Base-by-base conservation (phyloP, 2,329 filamentous ascomycete species). In the Aspergillus aculeatinus region DNA sequence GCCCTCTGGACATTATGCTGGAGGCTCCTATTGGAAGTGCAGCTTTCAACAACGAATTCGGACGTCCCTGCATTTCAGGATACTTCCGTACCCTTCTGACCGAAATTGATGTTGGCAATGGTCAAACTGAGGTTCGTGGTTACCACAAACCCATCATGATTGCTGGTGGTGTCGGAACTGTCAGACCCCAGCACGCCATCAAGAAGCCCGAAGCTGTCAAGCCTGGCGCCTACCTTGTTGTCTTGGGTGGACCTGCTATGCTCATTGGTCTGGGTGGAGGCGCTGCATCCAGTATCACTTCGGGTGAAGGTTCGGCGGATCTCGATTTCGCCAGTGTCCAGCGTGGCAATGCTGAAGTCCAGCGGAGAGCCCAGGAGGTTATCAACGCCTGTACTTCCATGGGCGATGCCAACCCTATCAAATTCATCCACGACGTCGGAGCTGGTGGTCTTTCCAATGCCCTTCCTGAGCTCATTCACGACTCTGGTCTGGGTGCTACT, bases 71-170 rank as follows among this genome's bases (percentile, higher is more conserved):
- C 71, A 89, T 96, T 12, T 85, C 89, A 2, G 95, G 95, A 23
- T 94, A 92, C 72, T 99, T 99, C 82, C 85, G 94, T 62, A 99
- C 95, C 0, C 83, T 99, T 42, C 86, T 96, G 31, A 90, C 88
- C 48, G 83, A 87, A 59, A 83, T 90, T 31, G 81, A 84, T 27
- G 76, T 83, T n/a, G 83, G 81, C 49, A 82, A 85, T 58, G 85
- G 85, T 47, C 81, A 84, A 61, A 83, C 82, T 21, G 92, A 96
- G 67, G 85, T 91, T 71, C 85, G 94, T 67, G 95, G 95, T 25
- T 99, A 96, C 74, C 95, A 98, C 79, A 99, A 99, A 80, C 95
- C 95, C 10, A 97, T 96, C 75, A 96, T 97, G 91, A 92, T 99
- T 78, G 95, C 95, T 63, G 95, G 95, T 72, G 95, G 95, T 72